Evolutionary conservation across 176 grass and related monocot species (phyloP).

Genomic region (Musa troglodytarum): DNA sequence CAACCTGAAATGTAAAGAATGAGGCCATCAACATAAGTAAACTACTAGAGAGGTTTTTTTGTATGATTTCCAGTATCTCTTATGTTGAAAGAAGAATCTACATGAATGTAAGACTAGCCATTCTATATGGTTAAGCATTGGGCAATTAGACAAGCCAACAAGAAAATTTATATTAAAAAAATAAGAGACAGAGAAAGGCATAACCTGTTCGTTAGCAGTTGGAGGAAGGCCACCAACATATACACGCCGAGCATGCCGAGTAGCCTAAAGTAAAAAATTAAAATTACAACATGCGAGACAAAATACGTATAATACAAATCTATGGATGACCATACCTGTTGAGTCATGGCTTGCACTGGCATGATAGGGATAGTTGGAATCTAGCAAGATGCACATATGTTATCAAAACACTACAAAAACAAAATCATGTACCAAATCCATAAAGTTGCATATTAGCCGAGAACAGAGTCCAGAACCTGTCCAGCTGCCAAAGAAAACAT

Average conservation of each 20-base stretch:
- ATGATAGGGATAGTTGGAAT: conserved; percentile 71
- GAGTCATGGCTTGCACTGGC: conserved; percentile 93
- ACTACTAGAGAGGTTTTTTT: too few species aligned
- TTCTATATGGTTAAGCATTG: too few species aligned
- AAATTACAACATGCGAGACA: not conserved
- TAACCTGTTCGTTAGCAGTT: conserved; percentile 85
- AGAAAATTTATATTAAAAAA: not conserved
- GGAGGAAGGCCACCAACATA: conserved; percentile 94
- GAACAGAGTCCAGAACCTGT: conserved; percentile 32
- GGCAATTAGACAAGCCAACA: too few species aligned
- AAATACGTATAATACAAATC: not conserved
- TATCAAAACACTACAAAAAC: not conserved
- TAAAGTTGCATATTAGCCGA: not conserved
- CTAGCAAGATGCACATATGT: not conserved
- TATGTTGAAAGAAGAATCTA: too few species aligned
- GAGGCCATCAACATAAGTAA: too few species aligned
- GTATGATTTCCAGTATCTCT: too few species aligned
- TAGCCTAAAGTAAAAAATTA: conserved; percentile 36
- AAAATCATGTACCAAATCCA: not conserved
- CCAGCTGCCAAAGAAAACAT: conserved; percentile 56
- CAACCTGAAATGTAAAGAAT: too few species aligned
- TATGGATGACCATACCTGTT: conserved; percentile 34
- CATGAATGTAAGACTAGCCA: too few species aligned
- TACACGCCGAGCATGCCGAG: conserved; percentile 83
- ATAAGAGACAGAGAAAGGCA: not conserved